Evolutionary conservation across 192 early-diverging fungal species (phyloP), one percentile per base, ranked within the genome.

Genomic region (Paraglomus brasilianum): DNA sequence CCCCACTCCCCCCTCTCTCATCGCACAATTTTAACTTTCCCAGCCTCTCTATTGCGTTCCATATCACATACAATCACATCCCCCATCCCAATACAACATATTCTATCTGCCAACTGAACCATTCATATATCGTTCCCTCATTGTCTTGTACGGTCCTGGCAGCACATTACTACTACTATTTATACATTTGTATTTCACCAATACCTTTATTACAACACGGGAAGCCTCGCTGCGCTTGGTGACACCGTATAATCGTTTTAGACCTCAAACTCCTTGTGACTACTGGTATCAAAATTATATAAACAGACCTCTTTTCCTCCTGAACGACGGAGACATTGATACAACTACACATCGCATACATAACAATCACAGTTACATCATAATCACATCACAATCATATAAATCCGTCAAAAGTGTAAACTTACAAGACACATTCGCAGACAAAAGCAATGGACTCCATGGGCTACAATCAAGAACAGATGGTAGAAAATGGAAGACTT

Each of bases 201-300:
- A 30, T 30, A 30, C 30, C 30, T 30, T n/a, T 30, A 30, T 30
- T 30, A 30, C 30, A 30, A 30, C 30, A 30, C 30, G 30, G 61
- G 62, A 47, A 49, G 52, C 64, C 64, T 66, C 49, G 64, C 64
- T 66, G 64, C 48, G 64, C 64, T 66, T 66, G 64, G 64, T 66
- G 64, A 66, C 48, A 51, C 64, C 49, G 49, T 66, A 30, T 30
- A 2, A 30, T 30, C 30, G 30, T 30, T 30, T 30, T 30, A 30
- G 30, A 30, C 30, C 30, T 30, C 30, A 30, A 30, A 30, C 30
- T 30, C 30, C 30, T 30, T 30, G 30, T 30, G 30, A 30, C 30
- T 66, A 8, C 11, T 13, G 38, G 41, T 3, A 48, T 24, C 22
- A 50, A 66, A 51, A 66, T 13, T 49, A 14, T 49, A 39, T 49